A percentile compares a stretch with the other conserved stretches of the same genome.
Conservation (phyloP, 345 rosid species). For the Moricandia arvensis region DNA sequence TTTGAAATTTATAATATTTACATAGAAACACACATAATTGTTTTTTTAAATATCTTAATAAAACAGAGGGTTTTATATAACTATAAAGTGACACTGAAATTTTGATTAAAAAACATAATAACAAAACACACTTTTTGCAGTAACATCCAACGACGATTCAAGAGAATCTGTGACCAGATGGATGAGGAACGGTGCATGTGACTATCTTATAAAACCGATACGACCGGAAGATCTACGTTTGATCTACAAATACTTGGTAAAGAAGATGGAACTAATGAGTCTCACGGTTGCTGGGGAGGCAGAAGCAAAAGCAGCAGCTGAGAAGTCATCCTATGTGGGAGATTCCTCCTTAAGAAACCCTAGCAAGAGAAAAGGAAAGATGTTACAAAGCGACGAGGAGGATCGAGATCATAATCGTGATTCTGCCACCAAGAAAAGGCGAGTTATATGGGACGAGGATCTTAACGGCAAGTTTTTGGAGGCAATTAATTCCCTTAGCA, state of each 20-base stretch:
- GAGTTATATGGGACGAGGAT: slow-evolving; percentile 71
- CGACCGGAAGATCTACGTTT: slow-evolving; percentile 55
- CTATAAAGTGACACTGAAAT: no score
- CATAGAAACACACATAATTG: no score
- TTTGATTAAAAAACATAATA: background rate
- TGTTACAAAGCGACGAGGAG: slow-evolving; percentile 46
- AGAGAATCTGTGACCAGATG: slow-evolving; percentile 51
- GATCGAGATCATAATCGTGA: slow-evolving; percentile 51
- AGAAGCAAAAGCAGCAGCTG: background rate
- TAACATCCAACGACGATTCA: slow-evolving; percentile 76
- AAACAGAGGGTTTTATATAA: no score
- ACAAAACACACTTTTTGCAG: slow-evolving; percentile 32
- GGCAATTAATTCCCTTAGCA: slow-evolving; percentile 63
- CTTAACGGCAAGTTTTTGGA: slow-evolving; percentile 71
- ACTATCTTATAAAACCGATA: slow-evolving; percentile 69
- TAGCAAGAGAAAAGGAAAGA: background rate
- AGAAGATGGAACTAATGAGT: background rate
- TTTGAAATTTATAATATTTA: no score
- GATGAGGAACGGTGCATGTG: slow-evolving; percentile 68
- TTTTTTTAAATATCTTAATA: no score
- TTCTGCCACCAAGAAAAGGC: slow-evolving; percentile 57
- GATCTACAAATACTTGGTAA: slow-evolving; percentile 35
- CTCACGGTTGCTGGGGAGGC: background rate
- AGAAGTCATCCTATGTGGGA: slow-evolving; percentile 8
- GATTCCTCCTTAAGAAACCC: slow-evolving; percentile 8